Evolutionary conservation across 139 green algal species (phyloP).

Genomic region (Tetradesmus obliquus): DNA sequence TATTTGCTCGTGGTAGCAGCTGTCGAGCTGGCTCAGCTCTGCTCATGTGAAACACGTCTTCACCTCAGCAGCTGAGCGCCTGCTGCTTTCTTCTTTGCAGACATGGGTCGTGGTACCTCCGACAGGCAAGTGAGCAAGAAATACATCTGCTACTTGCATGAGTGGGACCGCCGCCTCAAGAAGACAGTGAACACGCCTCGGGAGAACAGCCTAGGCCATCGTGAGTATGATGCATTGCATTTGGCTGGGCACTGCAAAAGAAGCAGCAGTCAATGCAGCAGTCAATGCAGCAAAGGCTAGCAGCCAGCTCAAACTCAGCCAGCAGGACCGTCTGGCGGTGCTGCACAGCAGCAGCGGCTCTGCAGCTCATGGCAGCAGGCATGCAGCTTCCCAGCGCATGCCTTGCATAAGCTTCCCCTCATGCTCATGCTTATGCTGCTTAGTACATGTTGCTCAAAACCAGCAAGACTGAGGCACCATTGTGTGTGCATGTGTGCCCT

Average conservation of each 20-base stretch:
- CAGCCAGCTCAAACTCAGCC: neutral
- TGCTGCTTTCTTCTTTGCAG: neutral
- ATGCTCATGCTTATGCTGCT: neutral
- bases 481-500: neutral
- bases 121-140: conserved; percentile 3
- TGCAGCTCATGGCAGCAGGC: neutral
- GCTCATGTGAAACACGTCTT: neutral
- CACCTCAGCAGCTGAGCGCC: neutral
- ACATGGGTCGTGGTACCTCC: conserved; percentile 20
- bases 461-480: neutral
- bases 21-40: neutral
- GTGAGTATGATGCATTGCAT: neutral
- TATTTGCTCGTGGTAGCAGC: neutral
- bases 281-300: neutral
- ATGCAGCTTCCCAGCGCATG: neutral
- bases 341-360: neutral
- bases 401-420: neutral
- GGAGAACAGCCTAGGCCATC: neutral
- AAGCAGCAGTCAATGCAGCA: neutral
- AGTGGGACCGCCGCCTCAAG: conserved; percentile 2
- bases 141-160: conserved; percentile 8
- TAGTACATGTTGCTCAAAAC: neutral
- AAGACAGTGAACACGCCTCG: neutral
- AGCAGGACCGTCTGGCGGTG: neutral
- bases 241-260: too few relatives aligned